These are phyloP conservation scores for Leptomonas pyrrhocoris DNA, from an alignment of 208 protist species.

Conservation along the genomic window DNA sequence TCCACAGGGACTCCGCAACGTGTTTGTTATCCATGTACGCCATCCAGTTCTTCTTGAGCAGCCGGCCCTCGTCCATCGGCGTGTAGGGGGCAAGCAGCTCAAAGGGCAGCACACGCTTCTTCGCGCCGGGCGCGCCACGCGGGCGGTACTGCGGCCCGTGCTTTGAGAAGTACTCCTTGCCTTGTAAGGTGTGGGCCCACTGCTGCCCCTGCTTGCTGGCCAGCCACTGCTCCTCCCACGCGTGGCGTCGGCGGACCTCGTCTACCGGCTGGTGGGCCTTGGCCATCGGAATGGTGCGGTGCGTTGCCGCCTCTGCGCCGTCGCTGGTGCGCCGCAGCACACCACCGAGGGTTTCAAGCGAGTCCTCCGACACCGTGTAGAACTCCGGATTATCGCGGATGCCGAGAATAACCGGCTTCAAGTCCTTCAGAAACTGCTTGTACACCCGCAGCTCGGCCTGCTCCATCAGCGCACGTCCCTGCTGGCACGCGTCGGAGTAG, in stretches of 20 bases:
- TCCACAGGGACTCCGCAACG: slow-evolving; percentile 90
- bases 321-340: slow-evolving; percentile 40
- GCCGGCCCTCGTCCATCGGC: slow-evolving; percentile 86
- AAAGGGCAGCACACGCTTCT: slow-evolving; percentile 66
- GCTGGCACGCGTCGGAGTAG: slow-evolving; percentile 77
- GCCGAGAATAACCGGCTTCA: slow-evolving; percentile 89
- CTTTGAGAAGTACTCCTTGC: slow-evolving; percentile 84
- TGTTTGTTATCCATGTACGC: slow-evolving; percentile 93
- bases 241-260: slow-evolving; percentile 65
- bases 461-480: slow-evolving; percentile 82
- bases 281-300: slow-evolving; percentile 87
- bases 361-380: slow-evolving; percentile 83
- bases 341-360: slow-evolving; percentile 74
- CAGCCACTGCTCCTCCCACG: slow-evolving; percentile 79
- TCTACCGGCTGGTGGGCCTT: slow-evolving; percentile 74
- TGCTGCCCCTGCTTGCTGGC: slow-evolving; percentile 52
- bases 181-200: slow-evolving; percentile 75
- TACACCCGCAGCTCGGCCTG: slow-evolving; percentile 89
- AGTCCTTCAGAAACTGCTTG: slow-evolving; percentile 89
- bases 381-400: slow-evolving; percentile 94
- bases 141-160: slow-evolving; percentile 73
- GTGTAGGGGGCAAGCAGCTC: slow-evolving; percentile 88
- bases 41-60: slow-evolving; percentile 89
- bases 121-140: slow-evolving; percentile 83
- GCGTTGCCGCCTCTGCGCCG: slow-evolving; percentile 6